Evolutionary conservation across 1,139 yeast genomes (phyloP).

Genomic region (Saccharomyces hybrid): DNA sequence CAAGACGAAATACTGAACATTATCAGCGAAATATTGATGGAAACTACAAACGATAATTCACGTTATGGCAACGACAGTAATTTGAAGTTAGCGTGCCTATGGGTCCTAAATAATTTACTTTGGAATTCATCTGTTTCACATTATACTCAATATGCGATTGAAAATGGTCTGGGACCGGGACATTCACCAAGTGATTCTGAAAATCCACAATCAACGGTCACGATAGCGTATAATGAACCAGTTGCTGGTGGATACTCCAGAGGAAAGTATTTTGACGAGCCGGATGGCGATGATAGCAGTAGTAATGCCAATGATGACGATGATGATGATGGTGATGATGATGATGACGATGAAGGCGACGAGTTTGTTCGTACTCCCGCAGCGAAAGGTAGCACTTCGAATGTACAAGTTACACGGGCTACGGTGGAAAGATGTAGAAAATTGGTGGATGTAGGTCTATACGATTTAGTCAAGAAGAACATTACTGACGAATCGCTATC

Average conservation of each 20-base stretch:
- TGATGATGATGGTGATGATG: slow-evolving; percentile 18
- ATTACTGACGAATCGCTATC: slow-evolving; percentile 25
- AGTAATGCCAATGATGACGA: slow-evolving; percentile 19
- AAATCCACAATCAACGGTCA: not conserved
- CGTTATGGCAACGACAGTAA: slow-evolving; percentile 34
- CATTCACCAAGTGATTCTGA: slow-evolving; percentile 14
- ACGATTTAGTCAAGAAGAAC: slow-evolving; percentile 25
- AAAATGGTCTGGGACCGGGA: slow-evolving; percentile 4
- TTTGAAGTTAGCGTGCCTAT: slow-evolving; percentile 47
- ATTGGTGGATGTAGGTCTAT: slow-evolving; percentile 23
- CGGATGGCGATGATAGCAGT: not conserved
- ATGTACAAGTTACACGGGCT: slow-evolving; percentile 11
- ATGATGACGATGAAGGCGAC: slow-evolving; percentile 9
- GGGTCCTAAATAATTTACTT: slow-evolving; percentile 52
- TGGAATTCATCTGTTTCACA: slow-evolving; percentile 36
- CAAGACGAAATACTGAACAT: slow-evolving; percentile 37
- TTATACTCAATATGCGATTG: slow-evolving; percentile 9
- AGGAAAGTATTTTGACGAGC: slow-evolving; percentile 3
- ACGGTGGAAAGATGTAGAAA: slow-evolving; percentile 26
- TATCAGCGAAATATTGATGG: slow-evolving; percentile 30
- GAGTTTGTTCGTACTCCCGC: slow-evolving; percentile 16
- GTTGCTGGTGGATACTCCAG: slow-evolving; percentile 1
- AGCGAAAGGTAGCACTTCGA: slow-evolving; percentile 6
- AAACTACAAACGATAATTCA: slow-evolving; percentile 13
- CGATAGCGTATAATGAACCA: not conserved